Evolutionary conservation across 495 filamentous ascomycete species (phyloP), one percentile per base, ranked within the genome.

Genomic region (Podospora bellae-mahoneyi): DNA sequence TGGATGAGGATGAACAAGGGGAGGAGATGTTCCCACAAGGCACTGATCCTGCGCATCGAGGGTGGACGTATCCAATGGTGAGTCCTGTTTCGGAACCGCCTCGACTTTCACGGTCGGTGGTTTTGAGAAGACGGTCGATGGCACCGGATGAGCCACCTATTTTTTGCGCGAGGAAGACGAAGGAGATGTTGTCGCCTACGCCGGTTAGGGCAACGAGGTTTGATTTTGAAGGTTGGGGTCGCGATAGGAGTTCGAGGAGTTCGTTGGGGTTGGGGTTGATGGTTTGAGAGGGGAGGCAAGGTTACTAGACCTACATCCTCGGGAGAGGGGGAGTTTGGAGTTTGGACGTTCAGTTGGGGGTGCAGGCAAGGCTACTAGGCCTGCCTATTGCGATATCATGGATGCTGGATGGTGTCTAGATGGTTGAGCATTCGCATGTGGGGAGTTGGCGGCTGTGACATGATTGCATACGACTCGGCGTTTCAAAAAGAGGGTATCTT

Each of bases 161-260:
- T 69, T 72, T 19, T 67, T 68, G 53, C 26, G 73, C 70, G 13
- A 56, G 70, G 66, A 65, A 56, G 65, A 72, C 70, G 44, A 60
- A 69, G 34, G 71, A 75, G 67, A 69, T 75, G 54, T 32, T 75
- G 58, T 69, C 67, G 16, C 73, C 71, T 4, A 62, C 32, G 67
- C 73, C 67, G 61, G 68, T 39, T 34, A 60, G 69, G 27, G 59
- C 67, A 4, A 71, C 54, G 32, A 67, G 66, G 60, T 75, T 75
- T 57, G 67, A 75, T 60, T 73, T 73, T 62, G 65, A 69, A 20
- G 73, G 68, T 4, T 75, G 71, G 73, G 73, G 69, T 2, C 64
- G 65, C 32, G 66, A 68, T 23, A 54, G 64, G 19, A 63, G 34
- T 6, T 71, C 68, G 30, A 54, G 66, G 32, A 74, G 70, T 5